Evolutionary conservation across 1,284 basidiomycete species (phyloP).

Genomic region (Ceratobasidium sp.): DNA sequence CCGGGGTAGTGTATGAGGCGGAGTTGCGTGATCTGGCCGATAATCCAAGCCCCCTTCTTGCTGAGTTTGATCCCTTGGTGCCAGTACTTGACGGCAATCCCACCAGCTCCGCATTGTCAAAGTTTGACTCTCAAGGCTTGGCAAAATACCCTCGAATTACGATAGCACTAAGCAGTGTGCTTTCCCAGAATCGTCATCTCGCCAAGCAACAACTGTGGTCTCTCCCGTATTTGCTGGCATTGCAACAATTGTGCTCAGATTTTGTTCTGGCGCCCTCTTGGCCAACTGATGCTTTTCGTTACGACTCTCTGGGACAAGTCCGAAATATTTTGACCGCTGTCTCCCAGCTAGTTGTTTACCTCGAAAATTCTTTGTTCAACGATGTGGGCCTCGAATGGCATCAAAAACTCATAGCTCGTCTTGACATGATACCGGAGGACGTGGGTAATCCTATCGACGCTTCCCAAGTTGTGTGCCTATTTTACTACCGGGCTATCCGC

Average conservation of each 20-base stretch:
- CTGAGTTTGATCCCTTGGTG: constrained; percentile 38
- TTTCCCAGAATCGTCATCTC: constrained; percentile 67
- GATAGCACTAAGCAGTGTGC: constrained; percentile 64
- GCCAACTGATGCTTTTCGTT: constrained; percentile 39
- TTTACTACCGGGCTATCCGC: constrained; percentile 47
- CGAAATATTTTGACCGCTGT: constrained; percentile 59
- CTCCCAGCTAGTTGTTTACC: constrained; percentile 71
- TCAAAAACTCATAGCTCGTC: neutral
- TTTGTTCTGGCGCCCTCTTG: constrained; percentile 46
- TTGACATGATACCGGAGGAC: neutral
- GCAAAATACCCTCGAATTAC: constrained; percentile 71
- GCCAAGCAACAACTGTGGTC: constrained; percentile 69
- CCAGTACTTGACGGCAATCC: neutral
- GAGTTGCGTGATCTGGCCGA: constrained; percentile 8
- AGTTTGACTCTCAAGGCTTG: constrained; percentile 60
- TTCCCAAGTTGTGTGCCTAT: neutral
- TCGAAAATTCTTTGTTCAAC: constrained; percentile 47
- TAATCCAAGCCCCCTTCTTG: constrained; percentile 21
- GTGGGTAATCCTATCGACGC: neutral
- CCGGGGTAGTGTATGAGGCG: neutral
- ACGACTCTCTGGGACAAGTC: constrained; percentile 54
- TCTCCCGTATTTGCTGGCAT: constrained; percentile 65
- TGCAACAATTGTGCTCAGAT: constrained; percentile 67
- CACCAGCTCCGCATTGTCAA: neutral
- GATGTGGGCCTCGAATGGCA: constrained; percentile 33